A percentile compares a stretch with the other conserved stretches of the same genome.
These are phyloP conservation scores for Gossypium lobatum DNA, from an alignment of 441 rosid species.

Conservation along the genomic window DNA sequence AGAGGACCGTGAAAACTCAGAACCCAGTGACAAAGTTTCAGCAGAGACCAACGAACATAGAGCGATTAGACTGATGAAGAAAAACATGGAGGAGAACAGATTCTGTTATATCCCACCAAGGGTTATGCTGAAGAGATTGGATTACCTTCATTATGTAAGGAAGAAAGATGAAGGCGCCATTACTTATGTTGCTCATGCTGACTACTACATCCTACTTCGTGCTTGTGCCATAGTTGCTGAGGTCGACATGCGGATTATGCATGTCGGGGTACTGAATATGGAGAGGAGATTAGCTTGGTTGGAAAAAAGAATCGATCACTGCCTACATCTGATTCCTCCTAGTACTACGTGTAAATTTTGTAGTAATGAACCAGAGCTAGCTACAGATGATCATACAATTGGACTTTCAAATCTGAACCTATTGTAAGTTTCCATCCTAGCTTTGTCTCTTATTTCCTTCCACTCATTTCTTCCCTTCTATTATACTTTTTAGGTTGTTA, in stretches of 20 bases:
- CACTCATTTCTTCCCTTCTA: neutral
- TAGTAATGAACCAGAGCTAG: conserved; percentile 23
- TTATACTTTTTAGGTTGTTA: neutral
- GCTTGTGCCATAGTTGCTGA: conserved; percentile 57
- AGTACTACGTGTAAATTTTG: conserved; percentile 41
- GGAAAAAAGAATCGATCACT: conserved; percentile 51
- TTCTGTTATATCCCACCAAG: conserved; percentile 73
- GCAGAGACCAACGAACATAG: conserved; percentile 24
- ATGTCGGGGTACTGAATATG: conserved; percentile 49
- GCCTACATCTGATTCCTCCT: conserved; percentile 46
- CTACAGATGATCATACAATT: conserved; percentile 21
- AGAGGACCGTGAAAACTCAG: conserved; percentile 17
- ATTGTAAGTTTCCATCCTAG: conserved; percentile 7
- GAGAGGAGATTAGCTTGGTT: conserved; percentile 73
- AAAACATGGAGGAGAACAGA: conserved; percentile 60
- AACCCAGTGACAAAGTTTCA: conserved; percentile 10
- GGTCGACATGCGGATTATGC: conserved; percentile 60
- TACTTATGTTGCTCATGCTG: conserved; percentile 59
- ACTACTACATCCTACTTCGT: conserved; percentile 70
- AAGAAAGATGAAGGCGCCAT: conserved; percentile 47
- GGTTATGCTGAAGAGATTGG: conserved; percentile 41
- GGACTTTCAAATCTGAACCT: conserved; percentile 23
- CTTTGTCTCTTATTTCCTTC: neutral
- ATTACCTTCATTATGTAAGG: conserved; percentile 59
- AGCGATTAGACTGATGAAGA: conserved; percentile 35